These are phyloP conservation scores for Tolypocladium album DNA, from an alignment of 2,329 filamentous ascomycete genomes.

Conservation along the genomic window DNA sequence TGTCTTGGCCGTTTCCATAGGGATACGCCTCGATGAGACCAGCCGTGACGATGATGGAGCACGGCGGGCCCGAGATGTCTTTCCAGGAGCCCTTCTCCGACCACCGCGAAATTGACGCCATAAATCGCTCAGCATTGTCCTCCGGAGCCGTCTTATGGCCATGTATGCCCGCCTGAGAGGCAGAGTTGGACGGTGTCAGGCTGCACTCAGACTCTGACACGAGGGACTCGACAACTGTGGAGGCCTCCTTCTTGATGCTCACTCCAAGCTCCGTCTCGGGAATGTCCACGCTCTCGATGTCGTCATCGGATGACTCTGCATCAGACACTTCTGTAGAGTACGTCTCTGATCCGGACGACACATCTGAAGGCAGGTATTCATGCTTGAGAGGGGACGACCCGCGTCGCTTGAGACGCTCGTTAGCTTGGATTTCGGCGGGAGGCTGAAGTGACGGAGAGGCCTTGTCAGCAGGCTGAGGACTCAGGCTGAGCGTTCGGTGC, in stretches of 20 bases:
- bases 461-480: conserved; percentile 18
- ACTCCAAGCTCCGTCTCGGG: conserved; percentile 48
- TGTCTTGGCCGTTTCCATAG: conserved; percentile 19
- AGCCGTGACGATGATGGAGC: conserved; percentile 44
- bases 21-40: conserved; percentile 49
- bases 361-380: conserved; percentile 81
- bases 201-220: conserved; percentile 45
- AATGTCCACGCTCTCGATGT: conserved; percentile 49
- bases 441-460: conserved; percentile 10
- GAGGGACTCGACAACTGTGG: conserved; percentile 24
- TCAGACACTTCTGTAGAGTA: conserved; percentile 41
- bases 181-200: conserved; percentile 69
- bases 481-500: conserved; percentile 34
- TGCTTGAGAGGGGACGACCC: conserved; percentile 93
- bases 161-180: conserved; percentile 57
- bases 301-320: conserved; percentile 38
- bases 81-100: conserved; percentile 51
- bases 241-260: conserved; percentile 34
- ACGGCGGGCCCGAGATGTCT: conserved; percentile 39
- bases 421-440: conserved; percentile 29
- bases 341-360: conserved; percentile 44
- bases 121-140: conserved; percentile 33
- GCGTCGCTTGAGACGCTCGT: conserved; percentile 49
- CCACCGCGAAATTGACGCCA: conserved; percentile 52
- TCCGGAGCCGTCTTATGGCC: conserved; percentile 30